A percentile compares a stretch with the other conserved stretches of the same genome.
phyloP scores from a whole-genome alignment of 2,329 filamentous ascomycete genomes.

The Ceratocystiopsis sp. region DNA sequence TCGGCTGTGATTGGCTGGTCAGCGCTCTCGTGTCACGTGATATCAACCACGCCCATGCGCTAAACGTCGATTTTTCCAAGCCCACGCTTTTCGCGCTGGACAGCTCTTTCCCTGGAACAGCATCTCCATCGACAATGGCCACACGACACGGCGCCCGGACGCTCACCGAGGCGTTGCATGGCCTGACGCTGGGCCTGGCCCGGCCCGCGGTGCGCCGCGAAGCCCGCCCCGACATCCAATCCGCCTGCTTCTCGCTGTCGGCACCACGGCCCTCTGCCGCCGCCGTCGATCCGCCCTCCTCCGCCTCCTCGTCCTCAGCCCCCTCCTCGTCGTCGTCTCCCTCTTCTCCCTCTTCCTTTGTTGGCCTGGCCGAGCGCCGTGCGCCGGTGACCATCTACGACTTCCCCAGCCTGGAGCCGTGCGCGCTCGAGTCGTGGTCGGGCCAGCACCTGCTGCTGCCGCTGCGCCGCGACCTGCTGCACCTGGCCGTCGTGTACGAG shows the following conservation, averaged over 20 bases:
- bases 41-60: not conserved
- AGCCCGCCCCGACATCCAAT: no score
- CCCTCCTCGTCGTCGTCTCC: not conserved
- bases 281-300: not conserved
- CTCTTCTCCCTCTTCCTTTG: not conserved
- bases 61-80: constrained; percentile 1
- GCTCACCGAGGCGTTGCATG: constrained; percentile 5
- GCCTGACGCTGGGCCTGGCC: constrained; percentile 2
- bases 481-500: constrained; percentile 84
- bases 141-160: constrained; percentile 6
- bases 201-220: no score
- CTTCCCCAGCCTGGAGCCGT: constrained; percentile 80
- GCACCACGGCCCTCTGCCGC: no score
- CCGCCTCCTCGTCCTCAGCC: not conserved
- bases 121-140: constrained; percentile 3
- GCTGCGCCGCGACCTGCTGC: constrained; percentile 76
- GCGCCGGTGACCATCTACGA: constrained; percentile 75
- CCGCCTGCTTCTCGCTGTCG: no score
- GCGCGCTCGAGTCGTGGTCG: constrained; percentile 60
- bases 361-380: constrained; percentile 39
- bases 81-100: not conserved
- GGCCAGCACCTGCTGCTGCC: constrained; percentile 73
- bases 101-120: no score
- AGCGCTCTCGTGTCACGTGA: not conserved
- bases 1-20: not conserved